Conservation (phyloP, 2,329 filamentous ascomycete genomes). For the Fusarium veterinarium region DNA sequence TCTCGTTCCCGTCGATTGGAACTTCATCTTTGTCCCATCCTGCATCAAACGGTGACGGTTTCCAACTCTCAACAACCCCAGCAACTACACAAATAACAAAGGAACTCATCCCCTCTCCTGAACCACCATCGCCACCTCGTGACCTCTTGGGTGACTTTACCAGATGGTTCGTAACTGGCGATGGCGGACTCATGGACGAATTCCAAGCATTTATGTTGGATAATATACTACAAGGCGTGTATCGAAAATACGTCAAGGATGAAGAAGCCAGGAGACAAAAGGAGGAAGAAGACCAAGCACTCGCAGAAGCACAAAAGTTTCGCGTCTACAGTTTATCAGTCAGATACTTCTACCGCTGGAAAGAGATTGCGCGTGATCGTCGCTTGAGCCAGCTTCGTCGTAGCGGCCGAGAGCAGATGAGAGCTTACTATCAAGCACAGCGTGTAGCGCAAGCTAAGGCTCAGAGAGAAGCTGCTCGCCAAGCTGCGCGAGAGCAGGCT, state of each 20-base stretch:
- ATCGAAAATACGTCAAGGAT: conserved; percentile 53
- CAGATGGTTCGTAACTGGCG: conserved; percentile 66
- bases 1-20: conserved; percentile 14
- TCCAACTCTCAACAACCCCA: conserved; percentile 5
- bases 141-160: conserved; percentile 63
- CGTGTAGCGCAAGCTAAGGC: conserved; percentile 48
- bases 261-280: conserved; percentile 55
- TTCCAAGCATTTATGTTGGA: conserved; percentile 60
- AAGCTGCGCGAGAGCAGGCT: conserved; percentile 41
- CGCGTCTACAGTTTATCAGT: conserved; percentile 61
- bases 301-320: conserved; percentile 61
- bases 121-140: conserved; percentile 38
- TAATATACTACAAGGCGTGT: conserved; percentile 57
- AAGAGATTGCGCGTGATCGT: conserved; percentile 59
- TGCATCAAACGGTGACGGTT: background rate
- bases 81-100: conserved; percentile 6
- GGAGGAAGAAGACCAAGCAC: conserved; percentile 61
- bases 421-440: conserved; percentile 57
- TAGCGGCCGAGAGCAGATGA: conserved; percentile 63
- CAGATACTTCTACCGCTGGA: conserved; percentile 69
- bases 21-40: conserved; percentile 4
- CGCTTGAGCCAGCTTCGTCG: conserved; percentile 63
- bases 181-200: conserved; percentile 64
- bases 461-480: conserved; percentile 50
- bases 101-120: conserved; percentile 4